These are phyloP conservation scores for Spizellomyces punctatus DNA, from an alignment of 192 early-diverging fungal species.

Conservation along the genomic window DNA sequence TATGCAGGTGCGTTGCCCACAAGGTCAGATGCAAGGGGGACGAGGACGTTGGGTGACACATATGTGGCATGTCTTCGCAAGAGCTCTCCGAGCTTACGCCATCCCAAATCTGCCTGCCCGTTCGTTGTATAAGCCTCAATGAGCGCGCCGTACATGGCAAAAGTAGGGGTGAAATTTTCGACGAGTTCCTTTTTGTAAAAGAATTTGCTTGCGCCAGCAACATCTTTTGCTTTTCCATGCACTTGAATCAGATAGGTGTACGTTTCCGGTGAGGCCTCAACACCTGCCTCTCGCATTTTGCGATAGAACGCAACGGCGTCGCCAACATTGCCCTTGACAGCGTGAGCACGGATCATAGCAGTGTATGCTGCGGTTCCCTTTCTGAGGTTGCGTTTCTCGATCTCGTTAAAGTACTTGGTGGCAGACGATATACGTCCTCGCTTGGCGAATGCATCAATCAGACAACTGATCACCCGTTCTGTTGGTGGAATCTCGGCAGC, in stretches of 20 bases:
- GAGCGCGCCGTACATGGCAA: constrained; percentile 25
- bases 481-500: constrained; percentile 11
- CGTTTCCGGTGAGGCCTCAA: constrained; percentile 18
- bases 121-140: constrained; percentile 21
- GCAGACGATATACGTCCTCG: constrained; percentile 12
- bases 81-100: constrained; percentile 21
- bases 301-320: constrained; percentile 20
- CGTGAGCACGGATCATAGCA: constrained; percentile 18
- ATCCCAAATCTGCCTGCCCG: constrained; percentile 26
- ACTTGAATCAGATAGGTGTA: constrained; percentile 21
- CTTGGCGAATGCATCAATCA: constrained; percentile 17
- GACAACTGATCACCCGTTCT: background rate
- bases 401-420: constrained; percentile 29
- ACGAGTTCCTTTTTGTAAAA: constrained; percentile 39
- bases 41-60: background rate
- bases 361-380: constrained; percentile 14
- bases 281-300: constrained; percentile 29
- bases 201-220: constrained; percentile 23
- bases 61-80: background rate
- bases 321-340: constrained; percentile 12
- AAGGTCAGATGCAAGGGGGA: constrained; percentile 15
- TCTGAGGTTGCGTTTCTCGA: constrained; percentile 4
- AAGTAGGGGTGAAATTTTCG: constrained; percentile 11
- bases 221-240: constrained; percentile 18
- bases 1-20: constrained; percentile 16